These are phyloP conservation scores for Eucalyptus rudis DNA, from an alignment of 345 rosid species.

Conservation along the genomic window DNA sequence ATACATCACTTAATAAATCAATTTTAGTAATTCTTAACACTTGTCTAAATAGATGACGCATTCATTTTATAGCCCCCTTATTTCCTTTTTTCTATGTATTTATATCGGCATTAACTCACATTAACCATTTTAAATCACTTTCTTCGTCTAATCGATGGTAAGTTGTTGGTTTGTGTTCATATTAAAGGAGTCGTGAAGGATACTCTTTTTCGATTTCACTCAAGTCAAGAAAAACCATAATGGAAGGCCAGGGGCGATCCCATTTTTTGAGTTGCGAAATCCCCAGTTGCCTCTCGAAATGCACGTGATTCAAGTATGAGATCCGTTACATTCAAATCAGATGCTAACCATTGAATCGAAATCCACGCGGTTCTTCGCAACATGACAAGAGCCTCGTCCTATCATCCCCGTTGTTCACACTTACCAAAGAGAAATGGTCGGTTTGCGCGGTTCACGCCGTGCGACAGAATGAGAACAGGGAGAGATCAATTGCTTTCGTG, in stretches of 20 bases:
- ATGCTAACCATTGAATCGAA: neutral
- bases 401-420: neutral
- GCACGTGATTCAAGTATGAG: neutral
- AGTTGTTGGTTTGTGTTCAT: neutral
- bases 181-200: neutral
- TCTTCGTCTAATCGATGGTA: rapidly evolving
- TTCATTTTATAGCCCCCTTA: neutral
- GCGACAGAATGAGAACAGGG: neutral
- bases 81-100: neutral
- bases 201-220: neutral
- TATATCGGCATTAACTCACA: neutral
- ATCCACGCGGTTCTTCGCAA: neutral
- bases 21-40: neutral
- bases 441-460: neutral
- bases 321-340: neutral
- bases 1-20: neutral
- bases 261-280: neutral
- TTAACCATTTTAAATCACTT: neutral
- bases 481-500: neutral
- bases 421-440: neutral
- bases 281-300: neutral
- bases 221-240: neutral
- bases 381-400: neutral
- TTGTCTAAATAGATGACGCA: neutral
- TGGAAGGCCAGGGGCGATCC: rapidly evolving